Base-by-base conservation (phyloP, 75 land plant species). In the Pinus albicaulis region DNA sequence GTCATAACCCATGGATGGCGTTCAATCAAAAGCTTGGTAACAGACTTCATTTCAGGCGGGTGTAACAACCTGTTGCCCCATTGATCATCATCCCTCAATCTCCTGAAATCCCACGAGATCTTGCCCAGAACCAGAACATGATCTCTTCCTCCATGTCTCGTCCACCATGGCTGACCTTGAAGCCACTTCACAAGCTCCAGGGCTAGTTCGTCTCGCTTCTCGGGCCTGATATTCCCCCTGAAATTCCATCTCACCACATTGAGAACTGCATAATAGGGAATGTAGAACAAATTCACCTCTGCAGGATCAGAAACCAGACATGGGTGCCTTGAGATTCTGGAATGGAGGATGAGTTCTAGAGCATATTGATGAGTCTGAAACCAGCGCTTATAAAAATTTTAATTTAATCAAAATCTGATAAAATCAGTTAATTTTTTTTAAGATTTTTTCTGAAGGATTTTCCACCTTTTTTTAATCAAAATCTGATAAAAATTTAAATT, bases 361-460 rank as follows among this genome's bases (percentile, higher is more conserved):
- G 93, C 61, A 74, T 88, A 91, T 76, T 91, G 93, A 61, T 93
- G n/a, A n/a, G n/a, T n/a, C n/a, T n/a, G n/a, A n/a, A n/a, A n/a
- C n/a, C n/a, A n/a, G n/a, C n/a, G n/a, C n/a, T n/a, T n/a, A n/a
- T n/a, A n/a, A n/a, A n/a, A n/a, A n/a, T n/a, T n/a, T n/a, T n/a
- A n/a, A n/a, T n/a, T n/a, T n/a, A n/a, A n/a, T n/a, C n/a, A n/a
- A n/a, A n/a, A n/a, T n/a, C n/a, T n/a, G n/a, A n/a, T n/a, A n/a
- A n/a, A n/a, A n/a, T n/a, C n/a, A n/a, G n/a, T n/a, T n/a, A n/a
- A n/a, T n/a, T n/a, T n/a, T n/a, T n/a, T n/a, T n/a, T n/a, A n/a
- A n/a, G n/a, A n/a, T n/a, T n/a, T n/a, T n/a, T n/a, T n/a, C n/a
- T n/a, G n/a, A n/a, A n/a, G n/a, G n/a, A n/a, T n/a, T n/a, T n/a